phyloP scores from a whole-genome alignment of 2,329 filamentous ascomycete genomes.

The Clathrospora elynae region DNA sequence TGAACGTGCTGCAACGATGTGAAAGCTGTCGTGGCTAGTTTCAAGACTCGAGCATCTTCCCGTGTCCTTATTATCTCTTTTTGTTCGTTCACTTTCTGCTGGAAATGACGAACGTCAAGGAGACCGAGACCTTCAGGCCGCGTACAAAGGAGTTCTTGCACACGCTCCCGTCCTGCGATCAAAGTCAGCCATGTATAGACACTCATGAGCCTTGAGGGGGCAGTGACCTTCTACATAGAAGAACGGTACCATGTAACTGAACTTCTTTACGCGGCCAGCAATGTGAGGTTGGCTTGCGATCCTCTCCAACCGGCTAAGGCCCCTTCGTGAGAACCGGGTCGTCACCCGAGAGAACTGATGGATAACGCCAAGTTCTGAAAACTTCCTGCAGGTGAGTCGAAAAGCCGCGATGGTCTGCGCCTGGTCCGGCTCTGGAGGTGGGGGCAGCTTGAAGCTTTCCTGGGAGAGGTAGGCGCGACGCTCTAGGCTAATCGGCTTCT shows the following conservation, averaged over 20 bases:
- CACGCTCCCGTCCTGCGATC: conserved; percentile 47
- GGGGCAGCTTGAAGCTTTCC: conserved; percentile 57
- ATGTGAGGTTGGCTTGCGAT: conserved; percentile 58
- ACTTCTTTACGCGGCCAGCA: conserved; percentile 61
- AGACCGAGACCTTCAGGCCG: conserved; percentile 44
- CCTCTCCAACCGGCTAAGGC: conserved; percentile 56
- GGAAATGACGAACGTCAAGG: conserved; percentile 50
- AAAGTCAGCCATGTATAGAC: conserved; percentile 23
- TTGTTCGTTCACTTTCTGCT: conserved; percentile 57
- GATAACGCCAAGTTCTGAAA: conserved; percentile 55
- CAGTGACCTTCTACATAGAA: conserved; percentile 60
- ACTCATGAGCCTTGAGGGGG: conserved; percentile 3
- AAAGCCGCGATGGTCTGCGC: conserved; percentile 54
- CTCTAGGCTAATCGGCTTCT: conserved; percentile 57
- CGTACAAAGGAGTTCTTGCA: conserved; percentile 48
- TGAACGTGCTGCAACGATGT: conserved; percentile 67
- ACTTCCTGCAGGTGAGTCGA: conserved; percentile 47
- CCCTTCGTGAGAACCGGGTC: conserved; percentile 57
- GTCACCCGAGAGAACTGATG: conserved; percentile 59
- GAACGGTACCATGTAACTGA: conserved; percentile 65
- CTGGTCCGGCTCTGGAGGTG: conserved; percentile 50
- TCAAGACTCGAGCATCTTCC: conserved; percentile 59
- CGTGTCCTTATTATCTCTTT: conserved; percentile 56
- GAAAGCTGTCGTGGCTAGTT: conserved; percentile 62
- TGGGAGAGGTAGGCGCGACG: conserved; percentile 58